Conservation (phyloP, 148 eudicot species). For the Tetragonia tetragonoides region DNA sequence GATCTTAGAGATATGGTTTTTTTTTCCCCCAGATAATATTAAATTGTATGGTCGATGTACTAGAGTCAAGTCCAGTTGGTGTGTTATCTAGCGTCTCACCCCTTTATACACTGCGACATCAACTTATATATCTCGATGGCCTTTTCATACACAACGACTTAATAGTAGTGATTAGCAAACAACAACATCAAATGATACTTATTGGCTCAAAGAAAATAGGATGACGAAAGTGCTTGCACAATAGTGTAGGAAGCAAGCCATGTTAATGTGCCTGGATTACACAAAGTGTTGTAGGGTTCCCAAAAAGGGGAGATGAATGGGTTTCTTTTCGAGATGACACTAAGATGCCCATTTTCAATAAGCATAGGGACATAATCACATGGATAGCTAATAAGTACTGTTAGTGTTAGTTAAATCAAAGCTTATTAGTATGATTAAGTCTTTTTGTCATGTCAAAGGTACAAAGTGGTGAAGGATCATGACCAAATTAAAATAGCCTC, state of each 20-base stretch:
- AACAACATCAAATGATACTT: neutral
- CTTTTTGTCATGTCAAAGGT: slow-evolving; percentile 45
- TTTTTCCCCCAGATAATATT: no score
- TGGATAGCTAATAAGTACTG: slow-evolving; percentile 46
- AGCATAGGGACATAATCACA: slow-evolving; percentile 66
- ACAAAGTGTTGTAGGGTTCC: slow-evolving; percentile 5
- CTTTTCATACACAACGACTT: neutral
- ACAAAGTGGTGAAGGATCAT: slow-evolving; percentile 32
- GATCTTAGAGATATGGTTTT: no score
- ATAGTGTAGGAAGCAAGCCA: slow-evolving; percentile 30
- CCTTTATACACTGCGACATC: no score
- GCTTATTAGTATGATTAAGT: slow-evolving; percentile 35
- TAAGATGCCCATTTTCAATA: slow-evolving; percentile 20
- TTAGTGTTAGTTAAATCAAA: slow-evolving; percentile 47
- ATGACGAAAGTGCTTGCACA: slow-evolving; percentile 1
- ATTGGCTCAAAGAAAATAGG: neutral
- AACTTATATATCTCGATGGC: no score
- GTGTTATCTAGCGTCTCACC: no score
- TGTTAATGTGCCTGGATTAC: slow-evolving; percentile 24
- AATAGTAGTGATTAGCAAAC: neutral
- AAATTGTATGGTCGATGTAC: no score
- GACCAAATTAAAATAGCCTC: slow-evolving; percentile 22
- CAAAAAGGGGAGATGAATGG: neutral
- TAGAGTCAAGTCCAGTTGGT: no score
- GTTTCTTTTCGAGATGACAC: slow-evolving; percentile 31